Base-by-base conservation (phyloP, 805 yeast species). In the Starmera pachycereana region DNA sequence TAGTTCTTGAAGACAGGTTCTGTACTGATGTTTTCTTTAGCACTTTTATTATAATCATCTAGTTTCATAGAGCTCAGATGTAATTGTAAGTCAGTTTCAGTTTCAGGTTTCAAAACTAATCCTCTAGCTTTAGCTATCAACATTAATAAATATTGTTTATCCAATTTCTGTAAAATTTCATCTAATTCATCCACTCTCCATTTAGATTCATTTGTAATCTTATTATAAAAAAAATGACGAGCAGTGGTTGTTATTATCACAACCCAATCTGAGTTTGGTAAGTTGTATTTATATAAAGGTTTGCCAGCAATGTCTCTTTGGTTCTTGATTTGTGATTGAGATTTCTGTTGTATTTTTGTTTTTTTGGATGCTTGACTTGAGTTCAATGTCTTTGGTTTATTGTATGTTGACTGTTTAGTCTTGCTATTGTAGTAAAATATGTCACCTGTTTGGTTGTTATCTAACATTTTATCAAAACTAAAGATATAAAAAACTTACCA, bases 171-270 rank as follows among this genome's bases (percentile, higher is more conserved):
- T 19, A 68, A 32, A 8, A 56, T 42, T 6, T 43, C 41, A 11
- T 46, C 37, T 12, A 66, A 54, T 12, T 49, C 50, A 2, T 50
- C 60, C 8, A 68, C 55, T 18, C 44, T 40, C 72, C 74, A 67
- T 5, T 44, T 40, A 1, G 70, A 61, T 32, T 41, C 43, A 8
- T 51, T 44, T 1, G 62, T 52, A 3, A 33, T 40, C 1, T 28
- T 32, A 45, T 69, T 61, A 41, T 63, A 51, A 36, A 62, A 71
- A 50, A 64, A 71, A 42, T 69, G 65, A 3, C 60, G 40, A 0
- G 77, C 78, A 8, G 58, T 52, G 18, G 56, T 53, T 12, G 68
- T 57, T 18, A 73, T 55, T 1, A 71, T 60, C n/a, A 72, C 41
- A 3, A 41, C 31, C 78, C 77, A 74, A 4, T 54, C 58, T 16